Percentiles rank a stretch among this genome's conserved stretches.
phyloP scores from a whole-genome alignment of 331 rosid species.

The Acacia concinna region DNA sequence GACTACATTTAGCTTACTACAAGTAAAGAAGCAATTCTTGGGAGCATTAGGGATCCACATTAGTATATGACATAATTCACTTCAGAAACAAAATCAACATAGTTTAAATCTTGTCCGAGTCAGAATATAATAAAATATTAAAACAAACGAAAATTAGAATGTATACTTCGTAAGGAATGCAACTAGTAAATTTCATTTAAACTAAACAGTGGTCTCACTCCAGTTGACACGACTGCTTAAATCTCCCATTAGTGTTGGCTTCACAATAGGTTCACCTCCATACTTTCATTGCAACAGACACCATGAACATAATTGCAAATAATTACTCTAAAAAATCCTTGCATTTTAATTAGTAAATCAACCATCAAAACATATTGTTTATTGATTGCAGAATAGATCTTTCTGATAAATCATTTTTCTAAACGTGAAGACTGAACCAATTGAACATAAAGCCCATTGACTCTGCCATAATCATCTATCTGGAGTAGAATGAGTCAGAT shows the following conservation, averaged over 20 bases:
- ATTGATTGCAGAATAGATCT: neutral
- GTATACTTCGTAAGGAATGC: neutral
- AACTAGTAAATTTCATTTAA: neutral
- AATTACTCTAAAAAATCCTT: neutral
- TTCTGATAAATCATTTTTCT: neutral
- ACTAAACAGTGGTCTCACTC: neutral
- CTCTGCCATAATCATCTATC: neutral
- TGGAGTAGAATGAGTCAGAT: neutral
- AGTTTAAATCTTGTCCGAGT: neutral
- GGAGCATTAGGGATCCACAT: neutral
- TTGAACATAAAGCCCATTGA: neutral
- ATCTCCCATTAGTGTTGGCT: neutral
- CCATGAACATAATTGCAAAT: neutral
- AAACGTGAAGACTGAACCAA: neutral
- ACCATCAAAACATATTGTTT: neutral
- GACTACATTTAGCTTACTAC: neutral
- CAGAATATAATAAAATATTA: neutral
- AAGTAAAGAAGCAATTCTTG: neutral
- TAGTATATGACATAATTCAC: neutral
- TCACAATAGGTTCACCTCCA: neutral
- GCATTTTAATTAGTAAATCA: neutral
- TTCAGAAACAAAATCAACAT: neutral
- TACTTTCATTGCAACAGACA: neutral
- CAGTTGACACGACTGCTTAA: neutral
- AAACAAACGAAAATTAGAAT: neutral